Evolutionary conservation across 352 stramenopile genomes (phyloP), one percentile per base, ranked within the genome.

Genomic region (Pythium phragmiticola): DNA sequence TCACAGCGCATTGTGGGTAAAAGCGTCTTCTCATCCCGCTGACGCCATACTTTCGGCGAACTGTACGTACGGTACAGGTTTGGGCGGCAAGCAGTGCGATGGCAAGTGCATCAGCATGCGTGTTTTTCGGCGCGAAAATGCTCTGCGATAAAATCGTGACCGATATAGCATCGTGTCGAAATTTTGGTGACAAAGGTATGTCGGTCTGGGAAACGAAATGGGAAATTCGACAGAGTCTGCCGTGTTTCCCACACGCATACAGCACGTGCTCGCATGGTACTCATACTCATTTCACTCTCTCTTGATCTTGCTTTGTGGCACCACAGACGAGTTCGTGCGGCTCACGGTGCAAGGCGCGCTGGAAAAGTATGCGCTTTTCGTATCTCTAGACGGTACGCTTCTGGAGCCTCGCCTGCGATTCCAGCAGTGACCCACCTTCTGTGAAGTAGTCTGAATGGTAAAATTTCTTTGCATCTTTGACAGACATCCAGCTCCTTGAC

Each of bases 111-210:
- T 92, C 82, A 2, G 71, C 69, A 21, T 82, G 74, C 26, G 77
- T 87, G 37, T 92, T 87, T 61, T 88, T 90, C 23, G 83, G 80
- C 3, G 83, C 80, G 9, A 92, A 92, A 63, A 47, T 87, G 41
- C 33, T 87, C 26, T 92, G 83, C 57, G 76, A 89, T 63, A 80
- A 70, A 53, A 75, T 92, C 39, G 81, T 92, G 33, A 90, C 81
- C 47, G 83, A 92, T 67, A 73, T 92, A 36, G 68, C 75, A 21
- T 84, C 83, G n/a, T 88, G 72, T 54, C 76, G 83, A 51, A 76
- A 72, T 63, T 67, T 87, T 49, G 80, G 78, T 17, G 77, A 92
- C 37, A 78, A 81, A 63, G 72, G 75, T 80, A 21, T 9, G 65
- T 19, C 19, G 11, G 26, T 3, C 41, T 50, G 13, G 16, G 34